phyloP scores from a whole-genome alignment of 2,329 filamentous ascomycete genomes.

The Colletotrichum camelliae region DNA sequence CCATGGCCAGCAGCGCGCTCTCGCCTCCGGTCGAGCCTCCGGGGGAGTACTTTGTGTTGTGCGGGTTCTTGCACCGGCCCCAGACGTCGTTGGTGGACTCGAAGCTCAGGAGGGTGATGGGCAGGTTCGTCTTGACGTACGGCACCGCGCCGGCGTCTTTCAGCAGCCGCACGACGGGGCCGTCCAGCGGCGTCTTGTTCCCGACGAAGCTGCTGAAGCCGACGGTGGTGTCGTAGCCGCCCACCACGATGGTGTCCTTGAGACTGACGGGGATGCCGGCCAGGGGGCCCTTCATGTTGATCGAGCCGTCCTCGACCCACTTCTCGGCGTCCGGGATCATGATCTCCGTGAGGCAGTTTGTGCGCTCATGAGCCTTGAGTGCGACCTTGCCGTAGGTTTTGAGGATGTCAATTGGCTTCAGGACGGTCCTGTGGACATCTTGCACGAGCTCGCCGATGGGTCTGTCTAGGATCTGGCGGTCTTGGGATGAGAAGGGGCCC shows the following conservation, averaged over 20 bases:
- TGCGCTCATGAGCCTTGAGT: slow-evolving; percentile 81
- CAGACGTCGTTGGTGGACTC: slow-evolving; percentile 81
- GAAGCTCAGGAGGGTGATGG: slow-evolving; percentile 85
- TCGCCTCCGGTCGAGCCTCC: slow-evolving; percentile 92
- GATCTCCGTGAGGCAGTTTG: slow-evolving; percentile 89
- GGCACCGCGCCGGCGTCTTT: slow-evolving; percentile 90
- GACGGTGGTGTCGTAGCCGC: slow-evolving; percentile 82
- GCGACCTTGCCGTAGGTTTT: slow-evolving; percentile 87
- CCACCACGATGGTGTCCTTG: slow-evolving; percentile 81
- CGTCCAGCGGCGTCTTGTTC: slow-evolving; percentile 71
- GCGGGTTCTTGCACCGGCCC: slow-evolving; percentile 83
- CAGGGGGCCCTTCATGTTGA: slow-evolving; percentile 80
- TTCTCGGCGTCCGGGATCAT: slow-evolving; percentile 79
- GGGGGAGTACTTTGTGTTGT: slow-evolving; percentile 83
- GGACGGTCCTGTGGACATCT: slow-evolving; percentile 73
- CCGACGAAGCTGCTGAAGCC: slow-evolving; percentile 78
- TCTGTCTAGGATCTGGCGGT: slow-evolving; percentile 71
- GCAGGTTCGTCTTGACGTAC: slow-evolving; percentile 91
- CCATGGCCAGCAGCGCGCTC: slow-evolving; percentile 79
- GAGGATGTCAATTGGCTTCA: slow-evolving; percentile 76
- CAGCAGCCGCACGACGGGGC: slow-evolving; percentile 74
- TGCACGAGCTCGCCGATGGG: slow-evolving; percentile 81
- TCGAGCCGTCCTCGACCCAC: slow-evolving; percentile 64
- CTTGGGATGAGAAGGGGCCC: slow-evolving; percentile 65
- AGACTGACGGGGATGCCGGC: slow-evolving; percentile 87